A percentile compares a stretch with the other conserved stretches of the same genome.
phyloP scores from a whole-genome alignment of 2,329 filamentous ascomycete genomes.

The Teratosphaeriaceae sp. region DNA sequence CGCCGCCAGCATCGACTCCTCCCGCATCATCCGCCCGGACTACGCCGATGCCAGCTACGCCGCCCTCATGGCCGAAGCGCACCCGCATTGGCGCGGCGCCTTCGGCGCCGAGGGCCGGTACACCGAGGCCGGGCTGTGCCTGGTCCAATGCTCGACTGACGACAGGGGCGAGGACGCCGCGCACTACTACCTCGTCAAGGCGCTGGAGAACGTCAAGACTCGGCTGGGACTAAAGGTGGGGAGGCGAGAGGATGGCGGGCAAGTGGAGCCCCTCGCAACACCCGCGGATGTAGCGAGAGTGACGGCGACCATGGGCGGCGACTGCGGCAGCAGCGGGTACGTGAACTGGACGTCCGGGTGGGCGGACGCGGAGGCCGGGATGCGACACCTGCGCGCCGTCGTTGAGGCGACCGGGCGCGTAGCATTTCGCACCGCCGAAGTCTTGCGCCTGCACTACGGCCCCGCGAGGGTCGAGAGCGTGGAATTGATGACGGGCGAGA shows the following conservation, averaged over 20 bases:
- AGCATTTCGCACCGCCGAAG: constrained; percentile 45
- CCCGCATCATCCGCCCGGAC: constrained; percentile 62
- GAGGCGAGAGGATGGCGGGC: constrained; percentile 23
- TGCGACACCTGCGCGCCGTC: constrained; percentile 55
- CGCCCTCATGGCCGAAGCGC: constrained; percentile 63
- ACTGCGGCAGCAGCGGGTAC: constrained; percentile 60
- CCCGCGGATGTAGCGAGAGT: constrained; percentile 33
- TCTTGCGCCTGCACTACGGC: constrained; percentile 36
- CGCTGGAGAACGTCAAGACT: constrained; percentile 53
- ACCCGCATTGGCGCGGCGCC: constrained; percentile 60
- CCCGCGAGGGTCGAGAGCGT: constrained; percentile 49
- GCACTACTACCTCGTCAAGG: constrained; percentile 53
- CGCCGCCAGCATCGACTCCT: constrained; percentile 47
- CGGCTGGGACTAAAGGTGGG: constrained; percentile 40
- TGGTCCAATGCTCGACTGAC: constrained; percentile 50
- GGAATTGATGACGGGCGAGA: constrained; percentile 44
- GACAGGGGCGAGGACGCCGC: constrained; percentile 36
- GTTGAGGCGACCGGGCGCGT: constrained; percentile 48
- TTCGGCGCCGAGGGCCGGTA: constrained; percentile 60
- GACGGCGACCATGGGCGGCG: constrained; percentile 32
- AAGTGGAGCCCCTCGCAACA: constrained; percentile 33
- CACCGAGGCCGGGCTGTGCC: constrained; percentile 59
- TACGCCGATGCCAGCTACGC: constrained; percentile 77
- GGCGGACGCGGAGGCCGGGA: constrained; percentile 68
- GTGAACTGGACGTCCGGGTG: constrained; percentile 69